Conservation (phyloP, 257 asterid species). For the Euphrasia confusa region DNA sequence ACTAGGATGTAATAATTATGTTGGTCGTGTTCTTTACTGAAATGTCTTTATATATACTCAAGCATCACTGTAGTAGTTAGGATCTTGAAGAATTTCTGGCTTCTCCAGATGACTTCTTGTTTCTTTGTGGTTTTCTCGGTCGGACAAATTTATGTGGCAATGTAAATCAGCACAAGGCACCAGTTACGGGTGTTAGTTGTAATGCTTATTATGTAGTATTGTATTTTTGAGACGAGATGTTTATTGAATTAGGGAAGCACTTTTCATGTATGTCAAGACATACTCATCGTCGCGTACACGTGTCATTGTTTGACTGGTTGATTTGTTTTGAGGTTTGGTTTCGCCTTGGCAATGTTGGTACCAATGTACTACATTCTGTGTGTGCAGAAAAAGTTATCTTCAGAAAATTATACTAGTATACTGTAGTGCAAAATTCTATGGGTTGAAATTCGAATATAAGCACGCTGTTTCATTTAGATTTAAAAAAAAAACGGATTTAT, state of each 20-base stretch:
- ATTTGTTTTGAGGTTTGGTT: too few relatives aligned
- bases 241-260: not conserved
- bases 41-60: conserved; percentile 3
- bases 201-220: conserved; percentile 23
- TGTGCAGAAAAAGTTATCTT: too few relatives aligned
- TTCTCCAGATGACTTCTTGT: not conserved
- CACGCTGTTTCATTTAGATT: too few relatives aligned
- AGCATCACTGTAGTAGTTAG: conserved; percentile 12
- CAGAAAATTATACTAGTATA: too few relatives aligned
- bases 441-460: too few relatives aligned
- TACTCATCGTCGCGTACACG: not conserved
- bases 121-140: not conserved
- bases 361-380: too few relatives aligned
- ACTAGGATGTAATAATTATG: not conserved
- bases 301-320: not conserved
- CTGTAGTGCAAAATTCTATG: too few relatives aligned
- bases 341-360: too few relatives aligned
- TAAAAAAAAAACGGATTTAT: too few relatives aligned
- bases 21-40: conserved; percentile 2
- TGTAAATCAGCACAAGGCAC: conserved; percentile 14
- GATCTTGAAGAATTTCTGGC: not conserved
- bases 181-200: conserved; percentile 21
- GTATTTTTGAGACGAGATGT: conserved; percentile 17
- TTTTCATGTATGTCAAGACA: not conserved
- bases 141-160: not conserved